A percentile compares a stretch with the other conserved stretches of the same genome.
These are phyloP conservation scores for Hypoxylon crocopeplum DNA, from an alignment of 495 filamentous ascomycete genomes.

Conservation along the genomic window DNA sequence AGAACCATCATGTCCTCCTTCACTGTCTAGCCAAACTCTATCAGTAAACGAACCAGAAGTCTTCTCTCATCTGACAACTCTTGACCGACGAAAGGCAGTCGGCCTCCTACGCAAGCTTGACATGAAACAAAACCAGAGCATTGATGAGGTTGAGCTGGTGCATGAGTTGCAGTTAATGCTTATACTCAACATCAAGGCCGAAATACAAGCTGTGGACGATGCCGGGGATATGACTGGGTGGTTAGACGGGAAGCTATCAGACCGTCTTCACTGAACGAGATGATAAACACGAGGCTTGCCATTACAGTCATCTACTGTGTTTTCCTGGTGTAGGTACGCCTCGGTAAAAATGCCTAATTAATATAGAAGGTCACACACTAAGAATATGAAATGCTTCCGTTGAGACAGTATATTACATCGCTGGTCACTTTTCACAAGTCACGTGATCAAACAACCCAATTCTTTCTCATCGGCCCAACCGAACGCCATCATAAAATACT, in stretches of 20 bases:
- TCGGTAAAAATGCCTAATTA: too few relatives aligned
- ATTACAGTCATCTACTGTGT: not conserved
- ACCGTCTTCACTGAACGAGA: not conserved
- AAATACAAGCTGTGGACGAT: slow-evolving; percentile 83
- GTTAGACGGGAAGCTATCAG: slow-evolving; percentile 60
- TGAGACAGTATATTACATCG: too few relatives aligned
- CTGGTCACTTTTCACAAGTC: not conserved
- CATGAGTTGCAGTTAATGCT: slow-evolving; percentile 85
- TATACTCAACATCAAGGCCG: slow-evolving; percentile 83
- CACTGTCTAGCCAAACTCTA: slow-evolving; percentile 34
- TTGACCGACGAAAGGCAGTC: slow-evolving; percentile 72
- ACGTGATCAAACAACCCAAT: not conserved
- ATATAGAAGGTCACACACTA: too few relatives aligned
- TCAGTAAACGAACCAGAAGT: slow-evolving; percentile 33
- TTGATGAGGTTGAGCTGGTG: slow-evolving; percentile 54
- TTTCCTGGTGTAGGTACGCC: too few relatives aligned
- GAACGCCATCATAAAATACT: too few relatives aligned
- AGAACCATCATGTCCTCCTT: not conserved
- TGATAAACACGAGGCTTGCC: not conserved
- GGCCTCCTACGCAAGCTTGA: slow-evolving; percentile 65
- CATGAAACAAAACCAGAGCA: not conserved
- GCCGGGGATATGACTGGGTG: slow-evolving; percentile 66
- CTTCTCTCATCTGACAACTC: slow-evolving; percentile 59
- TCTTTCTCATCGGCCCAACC: too few relatives aligned
- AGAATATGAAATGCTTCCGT: too few relatives aligned